Evolutionary conservation across 257 asterid genomes (phyloP), one percentile per base, ranked within the genome.

Genomic region (Solanum chilense): DNA sequence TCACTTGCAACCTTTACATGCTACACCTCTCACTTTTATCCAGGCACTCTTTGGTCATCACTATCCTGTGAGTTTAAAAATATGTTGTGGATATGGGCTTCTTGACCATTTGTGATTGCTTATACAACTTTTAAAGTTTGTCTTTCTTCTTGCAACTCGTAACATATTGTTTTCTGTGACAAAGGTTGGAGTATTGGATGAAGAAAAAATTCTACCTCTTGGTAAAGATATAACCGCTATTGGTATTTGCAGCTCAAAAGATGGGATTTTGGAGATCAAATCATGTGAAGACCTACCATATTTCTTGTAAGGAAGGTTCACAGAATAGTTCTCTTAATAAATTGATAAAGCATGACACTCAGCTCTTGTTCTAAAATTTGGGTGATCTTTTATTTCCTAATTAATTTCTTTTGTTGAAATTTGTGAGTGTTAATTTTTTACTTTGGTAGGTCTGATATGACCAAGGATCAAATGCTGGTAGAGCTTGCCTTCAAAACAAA

Each of bases 41-140:
- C 98, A 94, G 92, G 98, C 98, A n/a, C 90, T 96, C 71, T 91
- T 93, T 58, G 99, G 99, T 89, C 92, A 95, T 88, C 91, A 93
- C 25, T 95, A 93, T 88, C 99, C 99, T 69, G 98, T 97, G 64
- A 95, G 99, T 95, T 82, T 66, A 89, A 44, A 86, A 74, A 18
- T 73, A 80, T 77, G 69, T 71, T 45, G 29, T 81, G 71, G 25
- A 80, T 83, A 85, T 74, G 89, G 52, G 56, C 21, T 23, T 23
- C 37, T 35, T 37, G 71, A 18, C n/a, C 37, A 37, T 68, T 20
- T n/a, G 29, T 80, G 62, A 16, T 45, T 16, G 8, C 49, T 71
- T 88, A 21, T 78, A 29, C 85, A 29, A 25, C 29, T 80, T 88
- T 47, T 69, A 56, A 74, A 68, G 80, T 87, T 85, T 31, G 60